These are phyloP conservation scores for Penicillium sp. DNA, from an alignment of 2,329 filamentous ascomycete genomes.

Conservation along the genomic window DNA sequence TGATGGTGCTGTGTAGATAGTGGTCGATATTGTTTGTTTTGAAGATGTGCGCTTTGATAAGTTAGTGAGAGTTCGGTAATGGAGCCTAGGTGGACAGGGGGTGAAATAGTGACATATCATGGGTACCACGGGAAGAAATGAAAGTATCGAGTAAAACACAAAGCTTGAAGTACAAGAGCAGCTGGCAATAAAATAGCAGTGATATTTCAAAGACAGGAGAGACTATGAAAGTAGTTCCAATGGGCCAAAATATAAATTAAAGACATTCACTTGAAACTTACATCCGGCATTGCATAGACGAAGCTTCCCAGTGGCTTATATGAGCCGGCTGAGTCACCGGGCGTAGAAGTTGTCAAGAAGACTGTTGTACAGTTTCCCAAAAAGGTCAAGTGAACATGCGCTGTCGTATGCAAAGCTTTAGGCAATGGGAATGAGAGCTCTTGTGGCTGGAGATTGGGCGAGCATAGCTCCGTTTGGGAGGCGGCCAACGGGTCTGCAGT, in stretches of 20 bases:
- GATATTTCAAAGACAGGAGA: background rate
- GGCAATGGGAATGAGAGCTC: conserved; percentile 61
- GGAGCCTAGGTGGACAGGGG: background rate
- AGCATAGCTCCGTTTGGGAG: conserved; percentile 17
- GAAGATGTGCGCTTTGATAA: conserved; percentile 38
- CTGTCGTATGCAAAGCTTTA: conserved; percentile 55
- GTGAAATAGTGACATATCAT: background rate
- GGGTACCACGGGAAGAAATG: background rate
- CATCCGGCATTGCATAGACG: conserved; percentile 90
- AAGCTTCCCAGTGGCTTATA: conserved; percentile 74
- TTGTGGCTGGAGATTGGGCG: conserved; percentile 43
- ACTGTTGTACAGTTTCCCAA: conserved; percentile 54
- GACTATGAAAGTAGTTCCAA: background rate
- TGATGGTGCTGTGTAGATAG: conserved; percentile 69
- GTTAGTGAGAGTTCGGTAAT: conserved; percentile 11
- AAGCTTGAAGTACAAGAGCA: background rate
- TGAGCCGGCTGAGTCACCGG: conserved; percentile 41
- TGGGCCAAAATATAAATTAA: background rate
- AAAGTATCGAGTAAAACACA: background rate
- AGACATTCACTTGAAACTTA: conserved; percentile 43
- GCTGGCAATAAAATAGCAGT: background rate
- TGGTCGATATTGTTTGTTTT: conserved; percentile 67
- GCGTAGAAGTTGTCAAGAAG: conserved; percentile 57
- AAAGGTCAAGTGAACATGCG: conserved; percentile 60
- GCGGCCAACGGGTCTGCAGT: conserved; percentile 10